Conservation (phyloP, 2,329 filamentous ascomycete genomes). For the Emergomyces orientalis region DNA sequence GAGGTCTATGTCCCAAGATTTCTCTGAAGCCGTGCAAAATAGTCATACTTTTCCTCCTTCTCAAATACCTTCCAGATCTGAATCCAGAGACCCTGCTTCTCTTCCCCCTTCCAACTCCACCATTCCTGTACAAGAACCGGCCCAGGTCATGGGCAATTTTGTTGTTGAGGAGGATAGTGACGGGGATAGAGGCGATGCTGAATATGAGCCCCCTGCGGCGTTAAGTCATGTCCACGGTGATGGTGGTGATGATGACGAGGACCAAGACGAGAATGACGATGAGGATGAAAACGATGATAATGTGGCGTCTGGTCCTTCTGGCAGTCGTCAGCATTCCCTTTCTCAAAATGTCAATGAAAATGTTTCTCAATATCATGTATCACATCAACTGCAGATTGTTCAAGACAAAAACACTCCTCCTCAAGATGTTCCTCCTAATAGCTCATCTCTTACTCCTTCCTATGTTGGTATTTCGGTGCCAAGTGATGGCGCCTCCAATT, state of each 20-base stretch:
- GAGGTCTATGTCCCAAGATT: conserved; percentile 20
- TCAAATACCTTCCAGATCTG: conserved; percentile 25
- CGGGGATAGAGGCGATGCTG: conserved; percentile 40
- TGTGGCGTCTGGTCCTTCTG: conserved; percentile 40
- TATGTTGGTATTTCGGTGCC: conserved; percentile 38
- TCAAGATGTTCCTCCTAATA: conserved; percentile 44
- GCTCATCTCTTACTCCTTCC: conserved; percentile 41
- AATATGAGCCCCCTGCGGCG: conserved; percentile 47
- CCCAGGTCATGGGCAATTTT: conserved; percentile 52
- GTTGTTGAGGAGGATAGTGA: conserved; percentile 55
- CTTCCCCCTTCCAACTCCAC: conserved; percentile 19
- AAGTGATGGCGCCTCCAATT: conserved; percentile 31
- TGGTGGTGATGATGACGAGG: conserved; percentile 52
- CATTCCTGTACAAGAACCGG: conserved; percentile 33
- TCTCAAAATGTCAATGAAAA: conserved; percentile 49
- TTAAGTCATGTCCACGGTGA: conserved; percentile 35
- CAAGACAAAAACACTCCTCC: conserved; percentile 40
- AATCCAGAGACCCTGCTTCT: conserved; percentile 28
- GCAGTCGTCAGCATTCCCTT: conserved; percentile 45
- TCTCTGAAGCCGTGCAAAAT: conserved; percentile 23
- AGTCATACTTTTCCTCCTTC: conserved; percentile 25
- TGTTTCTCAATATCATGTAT: conserved; percentile 50
- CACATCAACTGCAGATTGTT: conserved; percentile 50
- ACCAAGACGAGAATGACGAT: conserved; percentile 38
- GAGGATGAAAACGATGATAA: conserved; percentile 37